Evolutionary conservation across 1,284 basidiomycete species (phyloP).

Genomic region (Irpex lacteus): DNA sequence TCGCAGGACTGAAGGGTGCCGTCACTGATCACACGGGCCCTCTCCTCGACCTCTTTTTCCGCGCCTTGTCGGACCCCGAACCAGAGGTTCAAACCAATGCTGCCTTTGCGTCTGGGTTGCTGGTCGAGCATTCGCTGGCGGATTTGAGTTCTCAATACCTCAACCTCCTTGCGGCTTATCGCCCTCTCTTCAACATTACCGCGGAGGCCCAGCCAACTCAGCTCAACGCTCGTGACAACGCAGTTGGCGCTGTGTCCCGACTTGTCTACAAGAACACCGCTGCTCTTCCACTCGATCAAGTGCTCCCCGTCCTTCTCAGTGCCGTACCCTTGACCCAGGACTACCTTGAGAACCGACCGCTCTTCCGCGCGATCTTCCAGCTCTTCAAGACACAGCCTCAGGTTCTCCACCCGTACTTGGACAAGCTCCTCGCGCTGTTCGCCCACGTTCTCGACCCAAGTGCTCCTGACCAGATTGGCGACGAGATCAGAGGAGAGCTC

Average conservation of each 20-base stretch:
- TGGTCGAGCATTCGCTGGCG: slow-evolving; percentile 84
- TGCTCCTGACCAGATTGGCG: slow-evolving; percentile 70
- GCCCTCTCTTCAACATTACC: slow-evolving; percentile 76
- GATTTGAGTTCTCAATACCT: slow-evolving; percentile 87
- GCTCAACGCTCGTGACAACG: slow-evolving; percentile 93
- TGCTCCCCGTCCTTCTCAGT: slow-evolving; percentile 81
- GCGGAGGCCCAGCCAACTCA: slow-evolving; percentile 55
- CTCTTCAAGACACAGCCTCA: slow-evolving; percentile 79
- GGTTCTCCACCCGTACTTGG: slow-evolving; percentile 75
- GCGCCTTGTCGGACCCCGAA: slow-evolving; percentile 83
- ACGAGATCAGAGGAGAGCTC: slow-evolving; percentile 75
- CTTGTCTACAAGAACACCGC: slow-evolving; percentile 82
- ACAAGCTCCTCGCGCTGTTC: slow-evolving; percentile 82
- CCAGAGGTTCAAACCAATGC: slow-evolving; percentile 95
- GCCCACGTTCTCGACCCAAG: slow-evolving; percentile 80
- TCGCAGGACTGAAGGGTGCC: slow-evolving; percentile 86
- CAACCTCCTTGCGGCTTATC: slow-evolving; percentile 77
- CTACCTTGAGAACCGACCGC: slow-evolving; percentile 85
- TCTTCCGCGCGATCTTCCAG: slow-evolving; percentile 89
- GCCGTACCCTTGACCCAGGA: slow-evolving; percentile 90
- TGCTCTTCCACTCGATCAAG: slow-evolving; percentile 88
- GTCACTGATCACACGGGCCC: slow-evolving; percentile 86
- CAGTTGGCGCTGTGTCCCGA: slow-evolving; percentile 88
- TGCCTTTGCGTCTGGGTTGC: slow-evolving; percentile 90
- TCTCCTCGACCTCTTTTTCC: slow-evolving; percentile 83